Conservation (phyloP, 257 asterid genomes). For the Forsythia viridissima region DNA sequence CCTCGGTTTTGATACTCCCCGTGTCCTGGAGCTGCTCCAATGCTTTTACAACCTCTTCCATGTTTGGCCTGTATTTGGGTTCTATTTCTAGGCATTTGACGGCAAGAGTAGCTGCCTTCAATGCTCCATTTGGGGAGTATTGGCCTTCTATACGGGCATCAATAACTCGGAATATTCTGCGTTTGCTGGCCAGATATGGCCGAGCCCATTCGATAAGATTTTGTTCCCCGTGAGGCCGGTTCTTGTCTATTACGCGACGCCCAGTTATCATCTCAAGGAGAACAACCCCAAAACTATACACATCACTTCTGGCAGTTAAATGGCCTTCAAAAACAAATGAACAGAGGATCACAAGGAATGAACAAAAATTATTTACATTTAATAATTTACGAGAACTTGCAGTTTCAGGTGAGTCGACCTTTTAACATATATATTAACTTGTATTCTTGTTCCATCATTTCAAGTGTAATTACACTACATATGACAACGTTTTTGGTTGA, state of each 20-base stretch:
- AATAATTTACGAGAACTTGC: neutral
- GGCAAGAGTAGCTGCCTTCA: slow-evolving; percentile 56
- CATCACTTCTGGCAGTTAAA: slow-evolving; percentile 67
- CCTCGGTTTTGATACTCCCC: slow-evolving; percentile 43
- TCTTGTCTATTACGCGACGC: slow-evolving; percentile 57
- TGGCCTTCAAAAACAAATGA: slow-evolving; percentile 48
- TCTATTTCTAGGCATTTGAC: slow-evolving; percentile 49
- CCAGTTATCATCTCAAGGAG: slow-evolving; percentile 75
- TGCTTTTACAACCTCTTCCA: slow-evolving; percentile 58
- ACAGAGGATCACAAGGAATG: slow-evolving; percentile 12
- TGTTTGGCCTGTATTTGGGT: slow-evolving; percentile 55
- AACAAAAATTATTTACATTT: neutral
- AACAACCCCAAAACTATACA: slow-evolving; percentile 74
- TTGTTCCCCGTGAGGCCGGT: slow-evolving; percentile 69
- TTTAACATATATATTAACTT: neutral
- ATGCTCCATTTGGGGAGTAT: slow-evolving; percentile 44
- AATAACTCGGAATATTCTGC: slow-evolving; percentile 51
- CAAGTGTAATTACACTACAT: neutral
- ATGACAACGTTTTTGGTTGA: neutral
- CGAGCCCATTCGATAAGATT: slow-evolving; percentile 70
- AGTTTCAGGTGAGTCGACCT: neutral
- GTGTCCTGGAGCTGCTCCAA: slow-evolving; percentile 59
- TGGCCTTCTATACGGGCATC: slow-evolving; percentile 67
- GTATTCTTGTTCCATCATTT: neutral
- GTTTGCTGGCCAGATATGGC: slow-evolving; percentile 60